A percentile compares a stretch with the other conserved stretches of the same genome.
These are phyloP conservation scores for Neurospora tetraspora DNA, from an alignment of 495 filamentous ascomycete genomes.

Conservation along the genomic window DNA sequence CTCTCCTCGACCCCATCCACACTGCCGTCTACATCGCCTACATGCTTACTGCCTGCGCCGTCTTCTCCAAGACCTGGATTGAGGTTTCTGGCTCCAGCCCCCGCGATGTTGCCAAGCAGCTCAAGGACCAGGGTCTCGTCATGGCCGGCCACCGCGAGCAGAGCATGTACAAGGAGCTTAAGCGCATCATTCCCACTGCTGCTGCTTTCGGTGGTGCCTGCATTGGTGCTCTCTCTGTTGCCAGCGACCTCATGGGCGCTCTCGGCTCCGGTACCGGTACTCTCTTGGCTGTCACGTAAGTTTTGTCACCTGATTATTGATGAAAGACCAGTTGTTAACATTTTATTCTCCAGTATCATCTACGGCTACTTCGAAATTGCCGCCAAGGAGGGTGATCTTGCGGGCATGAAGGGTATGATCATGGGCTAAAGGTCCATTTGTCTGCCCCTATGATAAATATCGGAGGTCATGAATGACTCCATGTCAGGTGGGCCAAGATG, in stretches of 20 bases:
- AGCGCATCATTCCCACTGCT: constrained; percentile 96
- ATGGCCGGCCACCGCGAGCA: constrained; percentile 99
- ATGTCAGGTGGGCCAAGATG: background rate
- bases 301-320: constrained; percentile 16
- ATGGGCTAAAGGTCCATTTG: constrained; percentile 37
- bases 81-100: constrained; percentile 97
- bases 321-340: constrained; percentile 14
- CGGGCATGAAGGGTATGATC: constrained; percentile 84
- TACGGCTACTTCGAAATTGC: constrained; percentile 99
- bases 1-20: constrained; percentile 91
- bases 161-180: constrained; percentile 99
- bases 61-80: constrained; percentile 99
- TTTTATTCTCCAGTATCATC: constrained; percentile 59
- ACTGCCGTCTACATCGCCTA: constrained; percentile 92
- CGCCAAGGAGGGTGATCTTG: constrained; percentile 92
- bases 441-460: background rate
- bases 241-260: constrained; percentile 91
- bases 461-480: background rate
- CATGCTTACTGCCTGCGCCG: constrained; percentile 93
- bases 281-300: constrained; percentile 96
- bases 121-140: constrained; percentile 98
- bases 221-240: constrained; percentile 94
- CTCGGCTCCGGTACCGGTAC: constrained; percentile 97
- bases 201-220: constrained; percentile 98
- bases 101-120: constrained; percentile 97